phyloP scores from a whole-genome alignment of 208 protist species.

The Trypanosoma cruzi region DNA sequence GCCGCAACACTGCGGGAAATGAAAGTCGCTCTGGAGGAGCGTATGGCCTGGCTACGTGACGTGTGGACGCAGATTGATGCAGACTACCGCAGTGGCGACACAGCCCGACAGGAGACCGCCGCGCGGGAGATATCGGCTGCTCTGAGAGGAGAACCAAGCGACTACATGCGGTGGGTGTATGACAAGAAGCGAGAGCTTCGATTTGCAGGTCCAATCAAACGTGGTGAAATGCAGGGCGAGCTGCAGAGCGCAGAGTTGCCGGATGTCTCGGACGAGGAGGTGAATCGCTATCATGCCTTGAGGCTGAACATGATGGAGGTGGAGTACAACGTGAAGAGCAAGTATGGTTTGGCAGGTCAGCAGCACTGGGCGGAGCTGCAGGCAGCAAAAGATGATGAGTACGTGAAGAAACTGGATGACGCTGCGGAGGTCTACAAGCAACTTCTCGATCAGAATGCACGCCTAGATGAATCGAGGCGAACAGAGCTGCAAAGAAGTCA shows the following conservation, averaged over 20 bases:
- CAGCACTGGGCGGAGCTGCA: slow-evolving; percentile 90
- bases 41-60: slow-evolving; percentile 77
- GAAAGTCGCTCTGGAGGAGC: slow-evolving; percentile 58
- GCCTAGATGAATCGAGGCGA: slow-evolving; percentile 71
- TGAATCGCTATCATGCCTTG: slow-evolving; percentile 75
- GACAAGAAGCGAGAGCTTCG: slow-evolving; percentile 67
- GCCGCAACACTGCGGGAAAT: slow-evolving; percentile 67
- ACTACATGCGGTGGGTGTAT: slow-evolving; percentile 91
- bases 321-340: slow-evolving; percentile 66
- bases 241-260: slow-evolving; percentile 61
- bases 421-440: slow-evolving; percentile 77
- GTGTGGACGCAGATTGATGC: slow-evolving; percentile 90
- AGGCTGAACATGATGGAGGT: slow-evolving; percentile 72
- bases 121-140: slow-evolving; percentile 76
- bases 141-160: slow-evolving; percentile 69
- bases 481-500: slow-evolving; percentile 67
- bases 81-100: slow-evolving; percentile 80
- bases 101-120: slow-evolving; percentile 57
- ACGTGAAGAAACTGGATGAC: slow-evolving; percentile 74
- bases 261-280: slow-evolving; percentile 78
- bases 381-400: slow-evolving; percentile 78
- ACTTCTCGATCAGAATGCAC: slow-evolving; percentile 69
- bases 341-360: slow-evolving; percentile 77
- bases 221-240: slow-evolving; percentile 41
- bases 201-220: slow-evolving; percentile 59